Evolutionary conservation across 2,329 filamentous ascomycete species (phyloP).

Genomic region (Dactylonectria macrodidyma): DNA sequence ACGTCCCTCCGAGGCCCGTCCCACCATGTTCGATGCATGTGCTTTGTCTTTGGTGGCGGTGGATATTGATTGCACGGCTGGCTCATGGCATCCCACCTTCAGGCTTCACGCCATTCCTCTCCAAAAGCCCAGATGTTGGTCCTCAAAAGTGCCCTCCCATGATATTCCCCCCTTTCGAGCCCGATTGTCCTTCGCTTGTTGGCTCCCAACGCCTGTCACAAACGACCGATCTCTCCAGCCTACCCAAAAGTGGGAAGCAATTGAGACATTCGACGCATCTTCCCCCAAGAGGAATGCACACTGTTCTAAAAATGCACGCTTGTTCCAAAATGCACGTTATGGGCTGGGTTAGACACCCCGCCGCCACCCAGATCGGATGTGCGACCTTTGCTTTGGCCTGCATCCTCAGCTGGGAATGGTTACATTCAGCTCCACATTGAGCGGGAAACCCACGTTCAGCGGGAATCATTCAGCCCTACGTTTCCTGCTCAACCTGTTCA

Average conservation of each 20-base stretch:
- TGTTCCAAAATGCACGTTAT: neutral
- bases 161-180: constrained; percentile 9
- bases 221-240: constrained; percentile 22
- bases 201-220: constrained; percentile 16
- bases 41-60: neutral
- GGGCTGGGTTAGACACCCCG: neutral
- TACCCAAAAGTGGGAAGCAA: constrained; percentile 12
- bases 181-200: constrained; percentile 17
- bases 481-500: neutral
- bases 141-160: constrained; percentile 11
- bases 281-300: constrained; percentile 10
- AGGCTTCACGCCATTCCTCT: neutral
- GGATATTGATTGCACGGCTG: constrained; percentile 9
- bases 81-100: constrained; percentile 1
- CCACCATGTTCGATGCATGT: neutral
- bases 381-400: constrained; percentile 1
- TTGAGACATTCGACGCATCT: constrained; percentile 10
- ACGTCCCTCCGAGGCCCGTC: constrained; percentile 5
- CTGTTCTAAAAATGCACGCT: neutral
- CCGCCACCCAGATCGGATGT: constrained; percentile 9
- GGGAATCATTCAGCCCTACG: constrained; percentile 3
- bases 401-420: constrained; percentile 8
- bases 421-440: constrained; percentile 10
- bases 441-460: neutral
- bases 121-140: constrained; percentile 1